Evolutionary conservation across 1,284 basidiomycete species (phyloP).

Genomic region (Phellopilus nigrolimitatus): DNA sequence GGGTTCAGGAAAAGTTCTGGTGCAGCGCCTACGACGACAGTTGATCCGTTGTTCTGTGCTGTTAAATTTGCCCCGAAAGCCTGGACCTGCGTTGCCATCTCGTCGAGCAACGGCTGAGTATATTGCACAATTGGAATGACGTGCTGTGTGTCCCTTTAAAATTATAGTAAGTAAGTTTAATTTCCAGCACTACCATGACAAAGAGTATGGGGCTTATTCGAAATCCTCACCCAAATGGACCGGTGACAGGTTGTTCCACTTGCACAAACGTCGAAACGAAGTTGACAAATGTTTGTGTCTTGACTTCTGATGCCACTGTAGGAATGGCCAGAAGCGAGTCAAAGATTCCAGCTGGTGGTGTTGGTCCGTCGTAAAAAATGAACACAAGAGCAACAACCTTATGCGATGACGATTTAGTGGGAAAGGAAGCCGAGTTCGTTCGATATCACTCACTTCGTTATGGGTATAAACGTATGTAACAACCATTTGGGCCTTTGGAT

Average conservation of each 20-base stretch:
- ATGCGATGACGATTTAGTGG: background rate
- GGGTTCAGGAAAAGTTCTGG: conserved; percentile 7
- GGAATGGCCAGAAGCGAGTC: conserved; percentile 10
- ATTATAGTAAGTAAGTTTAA: background rate
- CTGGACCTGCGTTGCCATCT: conserved; percentile 13
- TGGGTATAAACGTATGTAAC: conserved; percentile 4
- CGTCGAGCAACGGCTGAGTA: conserved; percentile 12
- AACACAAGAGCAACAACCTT: conserved; percentile 2
- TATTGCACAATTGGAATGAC: conserved; percentile 15
- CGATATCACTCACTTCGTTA: conserved; percentile 8
- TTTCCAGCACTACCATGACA: too few species aligned
- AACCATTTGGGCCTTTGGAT: conserved; percentile 17
- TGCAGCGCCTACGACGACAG: conserved; percentile 3
- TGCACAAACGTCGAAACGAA: conserved; percentile 10
- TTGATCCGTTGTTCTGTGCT: conserved; percentile 7
- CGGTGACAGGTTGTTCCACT: conserved; percentile 5
- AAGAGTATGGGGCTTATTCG: too few species aligned
- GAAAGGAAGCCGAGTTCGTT: too few species aligned
- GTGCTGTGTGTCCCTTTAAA: conserved; percentile 8
- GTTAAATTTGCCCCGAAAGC: conserved; percentile 1
- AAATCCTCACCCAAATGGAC: conserved; percentile 10
- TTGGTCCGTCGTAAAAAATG: conserved; percentile 6
- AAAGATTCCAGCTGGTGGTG: conserved; percentile 8
- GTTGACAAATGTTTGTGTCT: conserved; percentile 6
- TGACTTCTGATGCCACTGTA: background rate